phyloP scores from a whole-genome alignment of 164 flowering plant species.

The Nymphaea colorata region DNA sequence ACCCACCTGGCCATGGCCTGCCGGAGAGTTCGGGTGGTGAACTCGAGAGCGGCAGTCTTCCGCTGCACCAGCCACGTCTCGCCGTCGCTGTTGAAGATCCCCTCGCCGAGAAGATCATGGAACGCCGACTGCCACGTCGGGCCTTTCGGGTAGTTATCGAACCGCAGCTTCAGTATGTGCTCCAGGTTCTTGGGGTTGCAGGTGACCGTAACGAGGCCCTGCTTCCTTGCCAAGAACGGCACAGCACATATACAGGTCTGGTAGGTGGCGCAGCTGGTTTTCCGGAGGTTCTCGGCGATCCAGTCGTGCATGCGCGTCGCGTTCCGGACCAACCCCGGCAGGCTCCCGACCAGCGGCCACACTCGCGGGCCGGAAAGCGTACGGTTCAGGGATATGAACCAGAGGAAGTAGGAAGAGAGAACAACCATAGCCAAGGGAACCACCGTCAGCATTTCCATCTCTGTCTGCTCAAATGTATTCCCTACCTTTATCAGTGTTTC shows the following conservation, averaged over 20 bases:
- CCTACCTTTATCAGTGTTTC: background rate
- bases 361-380: conserved; percentile 53
- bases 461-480: background rate
- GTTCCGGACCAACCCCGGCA: conserved; percentile 47
- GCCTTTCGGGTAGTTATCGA: conserved; percentile 90
- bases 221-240: conserved; percentile 51
- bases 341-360: conserved; percentile 64
- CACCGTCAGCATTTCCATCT: conserved; percentile 31
- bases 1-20: conserved; percentile 97
- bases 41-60: conserved; percentile 86
- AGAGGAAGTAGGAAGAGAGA: conserved; percentile 36
- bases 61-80: conserved; percentile 90
- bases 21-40: conserved; percentile 82
- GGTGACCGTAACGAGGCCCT: conserved; percentile 70
- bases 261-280: conserved; percentile 50
- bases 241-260: conserved; percentile 53
- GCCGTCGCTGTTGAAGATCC: conserved; percentile 87
- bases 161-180: conserved; percentile 64
- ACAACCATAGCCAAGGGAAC: conserved; percentile 12
- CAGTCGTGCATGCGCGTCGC: conserved; percentile 64
- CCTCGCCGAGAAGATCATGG: conserved; percentile 84
- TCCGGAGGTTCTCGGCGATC: conserved; percentile 50
- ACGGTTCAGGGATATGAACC: conserved; percentile 50
- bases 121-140: conserved; percentile 67
- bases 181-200: conserved; percentile 79